A percentile compares a stretch with the other conserved stretches of the same genome.
Conservation (phyloP, 1,139 yeast genomes). For the Yamadazyma sp. region DNA sequence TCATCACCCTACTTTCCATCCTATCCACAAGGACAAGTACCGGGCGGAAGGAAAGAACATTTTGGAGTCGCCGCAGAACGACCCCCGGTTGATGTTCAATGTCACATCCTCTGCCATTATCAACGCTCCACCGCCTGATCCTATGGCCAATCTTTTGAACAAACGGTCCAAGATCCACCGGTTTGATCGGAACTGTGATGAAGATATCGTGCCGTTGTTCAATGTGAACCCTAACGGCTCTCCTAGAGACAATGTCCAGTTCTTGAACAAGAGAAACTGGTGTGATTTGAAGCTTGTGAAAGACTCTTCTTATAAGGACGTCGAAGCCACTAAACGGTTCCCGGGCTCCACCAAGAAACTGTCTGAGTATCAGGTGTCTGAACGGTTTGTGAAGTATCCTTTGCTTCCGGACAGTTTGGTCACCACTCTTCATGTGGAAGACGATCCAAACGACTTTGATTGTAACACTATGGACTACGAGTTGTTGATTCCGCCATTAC, state of each 20-base stretch:
- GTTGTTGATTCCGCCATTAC: constrained; percentile 64
- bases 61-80: constrained; percentile 57
- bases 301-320: constrained; percentile 28
- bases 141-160: constrained; percentile 70
- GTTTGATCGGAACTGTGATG: constrained; percentile 63
- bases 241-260: constrained; percentile 53
- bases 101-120: constrained; percentile 86
- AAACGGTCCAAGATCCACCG: constrained; percentile 69
- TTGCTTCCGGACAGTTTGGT: constrained; percentile 58
- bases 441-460: constrained; percentile 48
- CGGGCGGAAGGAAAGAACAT: constrained; percentile 38
- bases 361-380: constrained; percentile 12
- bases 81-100: constrained; percentile 77
- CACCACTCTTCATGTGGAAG: constrained; percentile 73
- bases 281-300: constrained; percentile 42
- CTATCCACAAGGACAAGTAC: constrained; percentile 23
- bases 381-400: constrained; percentile 45
- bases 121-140: constrained; percentile 90
- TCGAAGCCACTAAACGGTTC: constrained; percentile 18
- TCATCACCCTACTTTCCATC: constrained; percentile 39
- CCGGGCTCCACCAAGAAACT: constrained; percentile 29
- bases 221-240: constrained; percentile 59
- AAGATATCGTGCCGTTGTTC: constrained; percentile 78
- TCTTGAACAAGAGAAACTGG: constrained; percentile 84
- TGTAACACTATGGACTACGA: constrained; percentile 67